A percentile compares a stretch with the other conserved stretches of the same genome.
Evolutionary conservation across 1,284 basidiomycete genomes (phyloP).

Genomic region (Irpex sp.): DNA sequence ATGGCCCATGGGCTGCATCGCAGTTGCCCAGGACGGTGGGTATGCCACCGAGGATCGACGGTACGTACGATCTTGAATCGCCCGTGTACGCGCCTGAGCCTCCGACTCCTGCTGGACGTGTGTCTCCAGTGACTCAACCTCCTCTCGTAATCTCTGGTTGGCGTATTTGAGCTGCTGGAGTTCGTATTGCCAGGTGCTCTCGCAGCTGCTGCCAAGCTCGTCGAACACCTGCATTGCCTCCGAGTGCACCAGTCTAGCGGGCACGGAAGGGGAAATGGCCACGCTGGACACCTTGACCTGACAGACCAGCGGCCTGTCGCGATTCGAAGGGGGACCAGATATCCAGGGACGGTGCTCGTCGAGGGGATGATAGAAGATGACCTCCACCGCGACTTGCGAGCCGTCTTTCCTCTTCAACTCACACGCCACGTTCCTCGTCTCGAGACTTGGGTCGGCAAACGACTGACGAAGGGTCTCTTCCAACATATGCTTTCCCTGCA

Average conservation of each 20-base stretch:
- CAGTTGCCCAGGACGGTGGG: conserved; percentile 1
- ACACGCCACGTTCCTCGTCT: conserved; percentile 26
- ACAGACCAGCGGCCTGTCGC: conserved; percentile 24
- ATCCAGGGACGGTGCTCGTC: conserved; percentile 6
- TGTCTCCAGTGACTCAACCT: conserved; percentile 55
- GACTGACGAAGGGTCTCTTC: conserved; percentile 21
- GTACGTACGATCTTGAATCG: not conserved
- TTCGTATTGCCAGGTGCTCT: conserved; percentile 90
- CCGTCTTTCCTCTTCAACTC: conserved; percentile 35
- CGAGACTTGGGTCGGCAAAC: conserved; percentile 19
- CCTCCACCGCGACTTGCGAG: conserved; percentile 24
- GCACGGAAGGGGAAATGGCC: conserved; percentile 9
- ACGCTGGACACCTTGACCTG: conserved; percentile 26
- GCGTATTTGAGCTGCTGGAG: conserved; percentile 79
- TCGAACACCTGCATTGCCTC: conserved; percentile 58
- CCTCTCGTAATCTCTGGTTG: conserved; percentile 71
- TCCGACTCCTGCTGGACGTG: conserved; percentile 11
- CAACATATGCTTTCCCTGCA: conserved; percentile 17
- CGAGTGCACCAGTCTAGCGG: conserved; percentile 25
- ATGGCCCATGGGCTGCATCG: conserved; percentile 6
- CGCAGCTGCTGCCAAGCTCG: conserved; percentile 63
- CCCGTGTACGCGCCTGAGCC: not conserved
- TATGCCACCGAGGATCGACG: not conserved
- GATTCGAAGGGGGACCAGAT: not conserved
- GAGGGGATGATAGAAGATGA: conserved; percentile 36